These are phyloP conservation scores for Stereum hirsutum DNA, from an alignment of 1,284 basidiomycete species.

Conservation along the genomic window DNA sequence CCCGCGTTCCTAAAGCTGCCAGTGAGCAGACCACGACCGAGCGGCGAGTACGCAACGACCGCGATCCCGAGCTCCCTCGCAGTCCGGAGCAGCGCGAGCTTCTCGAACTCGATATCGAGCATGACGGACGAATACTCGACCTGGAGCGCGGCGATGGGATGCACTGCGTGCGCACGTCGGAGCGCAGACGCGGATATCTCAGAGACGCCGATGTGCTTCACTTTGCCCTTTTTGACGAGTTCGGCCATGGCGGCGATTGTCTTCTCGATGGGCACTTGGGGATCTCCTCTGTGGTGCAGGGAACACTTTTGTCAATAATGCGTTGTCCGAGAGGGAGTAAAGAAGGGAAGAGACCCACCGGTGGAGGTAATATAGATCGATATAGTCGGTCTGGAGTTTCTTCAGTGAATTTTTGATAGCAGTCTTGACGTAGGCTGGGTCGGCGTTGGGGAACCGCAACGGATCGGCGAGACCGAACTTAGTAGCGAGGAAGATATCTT, in stretches of 20 bases:
- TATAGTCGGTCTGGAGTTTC: slow-evolving; percentile 23
- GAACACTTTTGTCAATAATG: neutral
- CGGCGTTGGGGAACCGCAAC: slow-evolving; percentile 11
- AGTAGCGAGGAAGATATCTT: slow-evolving; percentile 36
- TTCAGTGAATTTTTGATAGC: slow-evolving; percentile 24
- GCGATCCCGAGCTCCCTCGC: slow-evolving; percentile 43
- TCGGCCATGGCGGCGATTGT: slow-evolving; percentile 24
- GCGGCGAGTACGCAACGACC: slow-evolving; percentile 52
- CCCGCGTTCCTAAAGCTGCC: slow-evolving; percentile 40
- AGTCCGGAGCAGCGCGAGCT: slow-evolving; percentile 36
- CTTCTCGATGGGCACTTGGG: slow-evolving; percentile 19
- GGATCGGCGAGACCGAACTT: slow-evolving; percentile 26
- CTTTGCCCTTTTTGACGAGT: slow-evolving; percentile 28
- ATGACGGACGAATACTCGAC: slow-evolving; percentile 45
- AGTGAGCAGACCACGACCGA: slow-evolving; percentile 55
- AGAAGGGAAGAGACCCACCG: slow-evolving; percentile 13
- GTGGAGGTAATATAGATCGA: slow-evolving; percentile 31
- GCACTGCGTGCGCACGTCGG: slow-evolving; percentile 50
- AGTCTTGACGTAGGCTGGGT: slow-evolving; percentile 19
- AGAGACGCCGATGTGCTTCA: slow-evolving; percentile 32
- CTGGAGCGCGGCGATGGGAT: slow-evolving; percentile 54
- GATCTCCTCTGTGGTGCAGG: slow-evolving; percentile 14
- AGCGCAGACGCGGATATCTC: slow-evolving; percentile 33
- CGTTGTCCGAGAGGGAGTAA: too few species aligned
- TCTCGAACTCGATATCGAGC: slow-evolving; percentile 39